Conservation (phyloP, 2,329 filamentous ascomycete species). For the Tolypocladium cylindrosporum region DNA sequence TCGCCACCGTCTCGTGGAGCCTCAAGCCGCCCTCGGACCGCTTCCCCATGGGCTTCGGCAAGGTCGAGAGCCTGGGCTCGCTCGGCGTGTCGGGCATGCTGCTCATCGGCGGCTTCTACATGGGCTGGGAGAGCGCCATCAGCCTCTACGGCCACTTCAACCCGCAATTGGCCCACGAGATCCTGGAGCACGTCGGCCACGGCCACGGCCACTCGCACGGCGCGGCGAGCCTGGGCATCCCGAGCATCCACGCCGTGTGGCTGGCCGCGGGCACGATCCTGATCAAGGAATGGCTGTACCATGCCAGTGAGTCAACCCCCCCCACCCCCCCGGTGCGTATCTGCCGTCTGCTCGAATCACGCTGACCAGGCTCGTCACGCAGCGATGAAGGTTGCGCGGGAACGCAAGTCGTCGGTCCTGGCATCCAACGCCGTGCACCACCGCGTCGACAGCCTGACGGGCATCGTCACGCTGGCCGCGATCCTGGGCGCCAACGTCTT, state of each 20-base stretch:
- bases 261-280: slow-evolving; percentile 80
- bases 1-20: slow-evolving; percentile 91
- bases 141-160: slow-evolving; percentile 65
- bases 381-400: slow-evolving; percentile 92
- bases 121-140: slow-evolving; percentile 67
- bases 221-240: slow-evolving; percentile 36
- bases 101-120: slow-evolving; percentile 80
- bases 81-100: slow-evolving; percentile 88
- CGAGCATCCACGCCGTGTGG: slow-evolving; percentile 92
- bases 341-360: too few species aligned
- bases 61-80: slow-evolving; percentile 92
- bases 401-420: slow-evolving; percentile 90
- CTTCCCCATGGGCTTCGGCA: slow-evolving; percentile 90
- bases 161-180: slow-evolving; percentile 56
- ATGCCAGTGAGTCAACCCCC: slow-evolving; percentile 57
- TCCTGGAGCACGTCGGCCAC: slow-evolving; percentile 51
- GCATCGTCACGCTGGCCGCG: slow-evolving; percentile 81
- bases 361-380: slow-evolving; percentile 2
- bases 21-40: slow-evolving; percentile 71
- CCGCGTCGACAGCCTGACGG: slow-evolving; percentile 89
- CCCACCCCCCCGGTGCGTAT: too few species aligned
- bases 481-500: slow-evolving; percentile 86
- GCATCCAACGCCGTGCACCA: slow-evolving; percentile 96
- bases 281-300: slow-evolving; percentile 94
- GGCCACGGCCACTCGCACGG: slow-evolving; percentile 56